Evolutionary conservation across 1,139 yeast genomes (phyloP).

Genomic region (Yamadazyma sp.): DNA sequence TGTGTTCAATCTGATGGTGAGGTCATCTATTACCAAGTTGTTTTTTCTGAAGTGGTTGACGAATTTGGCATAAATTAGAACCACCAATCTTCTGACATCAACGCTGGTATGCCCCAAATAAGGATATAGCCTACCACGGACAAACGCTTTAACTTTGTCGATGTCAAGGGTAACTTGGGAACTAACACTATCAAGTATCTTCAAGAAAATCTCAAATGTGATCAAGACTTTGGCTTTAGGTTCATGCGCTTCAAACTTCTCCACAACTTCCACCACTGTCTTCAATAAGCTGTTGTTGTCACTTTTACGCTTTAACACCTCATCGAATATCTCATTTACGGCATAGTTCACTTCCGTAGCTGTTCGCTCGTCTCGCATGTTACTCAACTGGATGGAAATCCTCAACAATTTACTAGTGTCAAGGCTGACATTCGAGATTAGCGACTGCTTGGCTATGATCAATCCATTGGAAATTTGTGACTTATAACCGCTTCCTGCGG

Average conservation of each 20-base stretch:
- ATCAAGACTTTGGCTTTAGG: slow-evolving; percentile 4
- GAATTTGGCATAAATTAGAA: slow-evolving; percentile 41
- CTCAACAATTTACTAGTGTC: slow-evolving; percentile 24
- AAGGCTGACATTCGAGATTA: slow-evolving; percentile 25
- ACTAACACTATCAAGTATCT: background rate
- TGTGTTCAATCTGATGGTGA: background rate
- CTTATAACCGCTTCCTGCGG: background rate
- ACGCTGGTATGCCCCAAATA: slow-evolving; percentile 26
- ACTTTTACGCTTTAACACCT: slow-evolving; percentile 22
- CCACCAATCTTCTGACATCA: slow-evolving; percentile 40
- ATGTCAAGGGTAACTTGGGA: background rate
- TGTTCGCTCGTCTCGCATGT: slow-evolving; percentile 11
- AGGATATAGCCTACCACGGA: background rate
- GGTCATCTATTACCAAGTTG: background rate
- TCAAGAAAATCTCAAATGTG: slow-evolving; percentile 5
- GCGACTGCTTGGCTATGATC: slow-evolving; percentile 35
- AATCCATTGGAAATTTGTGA: slow-evolving; percentile 27
- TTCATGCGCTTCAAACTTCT: background rate
- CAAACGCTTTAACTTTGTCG: background rate
- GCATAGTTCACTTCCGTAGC: slow-evolving; percentile 27
- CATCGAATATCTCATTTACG: slow-evolving; percentile 31
- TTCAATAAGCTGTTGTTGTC: background rate
- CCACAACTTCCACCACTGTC: background rate
- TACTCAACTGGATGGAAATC: slow-evolving; percentile 18
- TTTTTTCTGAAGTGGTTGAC: slow-evolving; percentile 8